Evolutionary conservation across 2,329 filamentous ascomycete genomes (phyloP), one percentile per base, ranked within the genome.

Genomic region (Penicillium polonicum): DNA sequence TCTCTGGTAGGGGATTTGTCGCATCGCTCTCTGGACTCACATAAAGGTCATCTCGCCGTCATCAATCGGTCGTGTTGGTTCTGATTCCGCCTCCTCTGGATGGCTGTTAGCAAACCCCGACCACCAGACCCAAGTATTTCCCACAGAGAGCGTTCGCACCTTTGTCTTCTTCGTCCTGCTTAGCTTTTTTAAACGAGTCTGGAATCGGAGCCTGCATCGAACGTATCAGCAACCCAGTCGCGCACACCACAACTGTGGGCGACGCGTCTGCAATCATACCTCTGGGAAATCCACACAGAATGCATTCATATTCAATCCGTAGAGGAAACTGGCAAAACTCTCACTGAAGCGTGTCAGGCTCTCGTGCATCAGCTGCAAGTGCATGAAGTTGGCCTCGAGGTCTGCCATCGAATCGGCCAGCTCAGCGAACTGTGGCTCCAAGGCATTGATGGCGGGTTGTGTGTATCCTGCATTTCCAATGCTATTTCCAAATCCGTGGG

Each of bases 241-340:
- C 27, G 29, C 35, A 17, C 10, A 6, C 33, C 35, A 2, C 21
- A 5, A 29, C 9, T 23, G 21, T 48, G 10, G 17, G 7, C 21
- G 42, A 54, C 21, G 17, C 42, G 48, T 42, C 33, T 19, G 23
- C 21, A 23, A 43, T 8, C 62, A 52, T 77, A 92, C 92, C 85
- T 99, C 94, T 0, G 92, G 90, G 64, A 97, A 99, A 74, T 99
- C 94, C 33, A 97, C 92, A 74, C 93, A 97, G 73, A 97, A 99
- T 1, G 94, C 94, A 75, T 97, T 97, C 92, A 99, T 97, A 72
- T 97, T 97, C 72, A 99, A 76, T 2, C 94, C 94, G 69, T 97
- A 99, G 45, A 99, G 78, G 69, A 99, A 97, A 66, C 89, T 91
- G 1, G 92, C 92, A 75, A 99, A 99, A 70, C 90, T 95, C 81